phyloP scores from a whole-genome alignment of 1,284 basidiomycete species.

The Pascua guehoae region DNA sequence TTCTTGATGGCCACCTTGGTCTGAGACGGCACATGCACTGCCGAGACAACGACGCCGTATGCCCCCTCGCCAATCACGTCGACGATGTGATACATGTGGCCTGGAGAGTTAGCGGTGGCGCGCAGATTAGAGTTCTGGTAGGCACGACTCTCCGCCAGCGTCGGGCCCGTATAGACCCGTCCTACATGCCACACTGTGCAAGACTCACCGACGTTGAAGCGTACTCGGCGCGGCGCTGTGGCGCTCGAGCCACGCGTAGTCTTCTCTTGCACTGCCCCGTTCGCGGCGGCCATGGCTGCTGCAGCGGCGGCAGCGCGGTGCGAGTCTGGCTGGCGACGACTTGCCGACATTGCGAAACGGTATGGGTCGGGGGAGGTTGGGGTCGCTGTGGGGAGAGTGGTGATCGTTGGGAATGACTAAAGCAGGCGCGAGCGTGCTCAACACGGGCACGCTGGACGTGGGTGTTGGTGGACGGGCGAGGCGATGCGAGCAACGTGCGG shows the following conservation, averaged over 20 bases:
- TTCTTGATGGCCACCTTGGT: conserved; percentile 85
- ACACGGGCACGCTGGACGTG: no score
- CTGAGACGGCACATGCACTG: conserved; percentile 72
- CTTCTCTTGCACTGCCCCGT: conserved; percentile 25
- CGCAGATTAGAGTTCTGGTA: no score
- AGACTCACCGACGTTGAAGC: conserved; percentile 82
- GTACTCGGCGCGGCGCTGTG: conserved; percentile 75
- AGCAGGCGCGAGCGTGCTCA: no score
- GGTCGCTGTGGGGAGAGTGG: no score
- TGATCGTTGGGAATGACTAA: no score
- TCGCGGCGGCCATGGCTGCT: not conserved
- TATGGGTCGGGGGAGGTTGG: no score
- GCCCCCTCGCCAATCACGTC: conserved; percentile 91
- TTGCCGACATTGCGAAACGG: not conserved
- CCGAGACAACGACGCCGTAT: conserved; percentile 71
- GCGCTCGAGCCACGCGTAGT: conserved; percentile 37
- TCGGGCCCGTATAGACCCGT: no score
- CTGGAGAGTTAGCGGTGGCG: conserved; percentile 12
- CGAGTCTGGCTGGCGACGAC: not conserved
- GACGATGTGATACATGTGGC: conserved; percentile 73
- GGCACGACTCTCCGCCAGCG: no score
- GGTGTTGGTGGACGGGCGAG: no score
- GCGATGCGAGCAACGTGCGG: no score
- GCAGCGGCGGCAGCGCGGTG: not conserved
- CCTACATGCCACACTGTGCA: conserved; percentile 7